Conservation (phyloP, 306 rosid species). For the Coriaria nepalensis region DNA sequence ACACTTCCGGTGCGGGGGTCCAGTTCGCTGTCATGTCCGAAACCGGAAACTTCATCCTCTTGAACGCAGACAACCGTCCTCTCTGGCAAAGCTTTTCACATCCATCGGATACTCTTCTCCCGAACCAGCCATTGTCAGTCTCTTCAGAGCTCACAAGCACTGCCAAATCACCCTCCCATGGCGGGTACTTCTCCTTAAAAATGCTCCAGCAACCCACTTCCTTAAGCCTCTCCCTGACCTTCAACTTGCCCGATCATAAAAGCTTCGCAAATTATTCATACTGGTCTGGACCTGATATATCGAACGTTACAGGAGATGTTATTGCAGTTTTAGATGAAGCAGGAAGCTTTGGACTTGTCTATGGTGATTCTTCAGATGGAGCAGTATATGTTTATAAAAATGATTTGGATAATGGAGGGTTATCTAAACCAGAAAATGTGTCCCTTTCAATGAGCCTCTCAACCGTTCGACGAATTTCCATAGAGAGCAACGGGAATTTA, state of each 20-base stretch:
- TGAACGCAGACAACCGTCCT: conserved; percentile 21
- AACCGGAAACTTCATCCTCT: conserved; percentile 73
- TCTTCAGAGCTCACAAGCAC: conserved; percentile 50
- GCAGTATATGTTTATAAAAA: conserved; percentile 79
- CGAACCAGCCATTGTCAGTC: conserved; percentile 74
- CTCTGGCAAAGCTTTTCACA: conserved; percentile 88
- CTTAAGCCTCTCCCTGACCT: conserved; percentile 61
- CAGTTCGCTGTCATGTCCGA: conserved; percentile 48
- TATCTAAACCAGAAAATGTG: conserved; percentile 32
- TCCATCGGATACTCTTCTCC: conserved; percentile 86
- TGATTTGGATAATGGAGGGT: conserved; percentile 52
- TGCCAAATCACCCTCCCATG: conserved; percentile 50
- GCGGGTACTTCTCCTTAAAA: conserved; percentile 75
- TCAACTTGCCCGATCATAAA: conserved; percentile 47
- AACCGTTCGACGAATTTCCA: conserved; percentile 41
- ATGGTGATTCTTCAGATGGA: conserved; percentile 69
- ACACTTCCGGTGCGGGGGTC: conserved; percentile 49
- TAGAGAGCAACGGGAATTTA: conserved; percentile 70
- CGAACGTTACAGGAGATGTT: conserved; percentile 79
- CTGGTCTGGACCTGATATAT: conserved; percentile 77
- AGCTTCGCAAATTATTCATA: conserved; percentile 57
- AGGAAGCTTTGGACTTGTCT: conserved; percentile 86
- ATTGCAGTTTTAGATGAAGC: conserved; percentile 61
- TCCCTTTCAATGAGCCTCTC: conserved; percentile 22
- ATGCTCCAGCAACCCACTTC: conserved; percentile 89